Evolutionary conservation across 257 asterid genomes (phyloP), one percentile per base, ranked within the genome.

Genomic region (Ilex aquifolium): DNA sequence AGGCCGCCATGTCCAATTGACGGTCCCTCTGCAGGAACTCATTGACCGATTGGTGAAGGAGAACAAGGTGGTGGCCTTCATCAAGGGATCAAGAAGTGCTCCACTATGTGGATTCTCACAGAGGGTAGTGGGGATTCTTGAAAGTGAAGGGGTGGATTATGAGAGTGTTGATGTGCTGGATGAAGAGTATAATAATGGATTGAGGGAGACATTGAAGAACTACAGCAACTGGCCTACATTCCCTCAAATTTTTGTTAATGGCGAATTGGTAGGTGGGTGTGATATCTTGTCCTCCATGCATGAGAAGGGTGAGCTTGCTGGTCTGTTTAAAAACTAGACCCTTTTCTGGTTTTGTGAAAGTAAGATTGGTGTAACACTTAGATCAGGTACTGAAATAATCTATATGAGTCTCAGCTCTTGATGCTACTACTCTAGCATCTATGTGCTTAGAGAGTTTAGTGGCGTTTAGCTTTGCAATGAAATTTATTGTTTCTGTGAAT

Each of bases 141-240:
- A 92, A 61, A 85, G 80, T 53, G 83, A 79, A 63, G 97, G 91
- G 9, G 77, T 89, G 13, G 97, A 92, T 8, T 92, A 92, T 60
- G 99, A 89, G 72, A 92, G 94, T 5, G 68, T 92, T 0, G 97
- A 92, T 63, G 99, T 92, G 66, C 87, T 92, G 6, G 99, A 89
- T 66, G 99, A 89, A 48, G 95, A 89, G 60, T 68, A 83, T 65
- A 92, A 92, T 71, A 5, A 30, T 15, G 96, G 97, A 8, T 66
- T 92, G 78, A 87, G 94, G 84, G 97, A 92, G 76, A 77, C 95
- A 5, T 65, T 92, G 76, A 92, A 92, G 85, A 82, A 73, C 63
- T 92, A 92, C 65, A 92, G 97, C 62, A 87, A 65, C 69, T 92
- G 99, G 99, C 97, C 97, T 14, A 89, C 99, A 4, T 87, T 92